phyloP scores from a whole-genome alignment of 1,284 basidiomycete species.

The Ustilago vetiveriae region DNA sequence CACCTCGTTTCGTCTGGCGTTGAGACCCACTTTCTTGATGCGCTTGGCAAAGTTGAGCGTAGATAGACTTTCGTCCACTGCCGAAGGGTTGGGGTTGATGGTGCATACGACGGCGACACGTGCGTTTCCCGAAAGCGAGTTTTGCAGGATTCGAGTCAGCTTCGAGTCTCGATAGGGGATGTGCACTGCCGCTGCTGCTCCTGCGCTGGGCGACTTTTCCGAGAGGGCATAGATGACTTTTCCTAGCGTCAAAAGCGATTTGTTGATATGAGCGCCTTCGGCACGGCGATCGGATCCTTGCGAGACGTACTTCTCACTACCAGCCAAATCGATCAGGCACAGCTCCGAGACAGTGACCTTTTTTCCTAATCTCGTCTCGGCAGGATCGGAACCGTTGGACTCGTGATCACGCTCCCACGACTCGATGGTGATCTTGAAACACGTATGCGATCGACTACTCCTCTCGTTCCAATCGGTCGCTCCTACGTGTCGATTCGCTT shows the following conservation, averaged over 20 bases:
- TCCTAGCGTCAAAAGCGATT: constrained; percentile 68
- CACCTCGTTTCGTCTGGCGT: constrained; percentile 90
- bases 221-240: constrained; percentile 66
- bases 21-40: constrained; percentile 80
- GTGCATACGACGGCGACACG: constrained; percentile 96
- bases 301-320: constrained; percentile 83
- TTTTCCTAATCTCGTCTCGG: constrained; percentile 22
- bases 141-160: constrained; percentile 89
- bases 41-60: constrained; percentile 88
- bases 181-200: constrained; percentile 69
- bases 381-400: neutral
- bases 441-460: constrained; percentile 87
- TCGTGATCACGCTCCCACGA: constrained; percentile 41
- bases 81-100: constrained; percentile 69
- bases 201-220: constrained; percentile 21
- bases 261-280: constrained; percentile 72
- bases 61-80: constrained; percentile 81
- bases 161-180: constrained; percentile 97
- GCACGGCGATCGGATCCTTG: constrained; percentile 54
- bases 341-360: constrained; percentile 68
- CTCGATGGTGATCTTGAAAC: constrained; percentile 71
- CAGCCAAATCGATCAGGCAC: constrained; percentile 94
- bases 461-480: constrained; percentile 97
- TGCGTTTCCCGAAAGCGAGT: constrained; percentile 91
- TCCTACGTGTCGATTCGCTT: constrained; percentile 86